Evolutionary conservation across 805 yeast genomes (phyloP), one percentile per base, ranked within the genome.

Genomic region (Zygoascus bituminiphila): DNA sequence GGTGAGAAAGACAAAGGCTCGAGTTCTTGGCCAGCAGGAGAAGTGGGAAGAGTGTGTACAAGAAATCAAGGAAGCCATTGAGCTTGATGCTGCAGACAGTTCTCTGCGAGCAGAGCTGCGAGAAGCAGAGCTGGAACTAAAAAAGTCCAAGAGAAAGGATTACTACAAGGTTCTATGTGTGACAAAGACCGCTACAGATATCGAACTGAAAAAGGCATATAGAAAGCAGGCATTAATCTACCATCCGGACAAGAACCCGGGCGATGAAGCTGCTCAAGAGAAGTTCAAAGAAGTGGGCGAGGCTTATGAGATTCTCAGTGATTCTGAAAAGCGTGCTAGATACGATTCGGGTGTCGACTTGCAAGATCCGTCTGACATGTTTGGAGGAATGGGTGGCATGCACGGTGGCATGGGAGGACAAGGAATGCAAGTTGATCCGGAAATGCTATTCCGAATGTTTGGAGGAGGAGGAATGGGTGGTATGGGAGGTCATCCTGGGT

Each of bases 221-320:
- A 73, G 88, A 57, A 79, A 77, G 58, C 74, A 79, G 56, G 94
- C 94, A 2, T 72, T 85, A 51, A 71, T 69, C 53, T 76, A 76
- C 59, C 95, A 86, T 62, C 95, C 95, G 0, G 95, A 86, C 62
- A 86, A 87, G 68, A 82, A 85, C 61, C 79, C 77, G 10, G 69
- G 66, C 42, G 58, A 59, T 44, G 72, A 62, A 47, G 95, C 84
- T 64, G 96, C 95, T 14, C 93, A 94, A 46, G 98, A 91, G 64
- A 88, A 86, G 70, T 91, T 91, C 69, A 91, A 91, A 69, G 96
- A 88, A 65, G 76, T 88, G 61, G 81, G 91, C 3, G 78, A 79
- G 52, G 96, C 97, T 5, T 79, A 89, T 65, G 97, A 91, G 67
- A 74, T 85, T 5, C 74, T 89, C 52, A 77, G 86, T 9, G 97